These are phyloP conservation scores for Alternaria burnsii DNA, from an alignment of 2,329 filamentous ascomycete genomes.

Conservation along the genomic window DNA sequence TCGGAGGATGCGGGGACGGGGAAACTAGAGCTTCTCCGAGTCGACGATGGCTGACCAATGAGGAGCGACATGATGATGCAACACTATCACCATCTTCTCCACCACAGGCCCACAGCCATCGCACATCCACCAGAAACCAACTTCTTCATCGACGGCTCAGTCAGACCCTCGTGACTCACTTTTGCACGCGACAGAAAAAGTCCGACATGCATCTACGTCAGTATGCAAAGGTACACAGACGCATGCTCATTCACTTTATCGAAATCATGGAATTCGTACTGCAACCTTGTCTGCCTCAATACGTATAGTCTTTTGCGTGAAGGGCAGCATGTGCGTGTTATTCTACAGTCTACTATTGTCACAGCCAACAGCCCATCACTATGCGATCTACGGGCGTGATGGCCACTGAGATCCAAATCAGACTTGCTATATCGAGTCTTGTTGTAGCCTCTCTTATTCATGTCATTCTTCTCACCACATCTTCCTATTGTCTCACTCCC, in stretches of 20 bases:
- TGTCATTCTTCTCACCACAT: background rate
- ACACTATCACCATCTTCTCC: background rate
- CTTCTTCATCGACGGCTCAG: background rate
- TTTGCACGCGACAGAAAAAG: no score
- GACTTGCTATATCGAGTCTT: background rate
- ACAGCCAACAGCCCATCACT: background rate
- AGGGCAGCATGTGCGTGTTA: background rate
- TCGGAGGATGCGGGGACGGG: constrained; percentile 31
- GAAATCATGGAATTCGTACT: background rate
- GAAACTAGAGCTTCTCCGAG: constrained; percentile 14
- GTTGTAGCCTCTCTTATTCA: no score
- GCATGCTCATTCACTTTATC: background rate
- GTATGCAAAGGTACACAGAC: background rate
- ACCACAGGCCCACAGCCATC: background rate
- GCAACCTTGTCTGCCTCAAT: background rate
- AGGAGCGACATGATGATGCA: constrained; percentile 24
- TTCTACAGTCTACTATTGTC: background rate
- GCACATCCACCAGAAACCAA: background rate
- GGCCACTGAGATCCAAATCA: background rate
- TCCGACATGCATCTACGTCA: background rate
- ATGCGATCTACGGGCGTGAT: background rate
- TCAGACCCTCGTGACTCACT: no score
- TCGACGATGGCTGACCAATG: constrained; percentile 30
- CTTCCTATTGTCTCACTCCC: background rate
- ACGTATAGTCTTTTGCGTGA: background rate